Conservation (phyloP, 1,139 yeast species). For the Taphrina populina region DNA sequence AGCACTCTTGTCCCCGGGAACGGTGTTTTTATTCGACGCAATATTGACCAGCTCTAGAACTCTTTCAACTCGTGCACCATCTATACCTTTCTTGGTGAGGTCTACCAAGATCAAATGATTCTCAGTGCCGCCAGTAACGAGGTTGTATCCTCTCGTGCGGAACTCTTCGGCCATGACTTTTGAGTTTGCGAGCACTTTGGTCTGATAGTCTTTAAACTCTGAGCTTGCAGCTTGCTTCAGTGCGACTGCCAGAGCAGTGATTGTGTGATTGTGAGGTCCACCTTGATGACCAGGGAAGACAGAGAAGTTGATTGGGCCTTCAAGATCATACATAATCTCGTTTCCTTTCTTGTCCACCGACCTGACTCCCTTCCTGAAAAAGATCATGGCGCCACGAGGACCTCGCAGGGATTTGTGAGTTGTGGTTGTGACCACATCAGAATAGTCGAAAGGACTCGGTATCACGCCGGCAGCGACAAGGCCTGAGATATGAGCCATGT, state of each 20-base stretch:
- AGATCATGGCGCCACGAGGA: slow-evolving; percentile 98
- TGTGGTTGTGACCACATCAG: slow-evolving; percentile 97
- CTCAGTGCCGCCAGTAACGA: slow-evolving; percentile 94
- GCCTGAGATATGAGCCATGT: slow-evolving; percentile 93
- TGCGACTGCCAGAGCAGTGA: slow-evolving; percentile 95
- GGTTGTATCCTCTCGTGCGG: slow-evolving; percentile 66
- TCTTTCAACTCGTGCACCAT: slow-evolving; percentile 96
- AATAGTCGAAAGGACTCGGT: slow-evolving; percentile 92
- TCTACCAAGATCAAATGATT: slow-evolving; percentile 93
- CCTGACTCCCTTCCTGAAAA: slow-evolving; percentile 95
- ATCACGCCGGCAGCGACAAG: slow-evolving; percentile 93
- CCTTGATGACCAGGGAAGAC: slow-evolving; percentile 99
- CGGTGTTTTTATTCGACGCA: slow-evolving; percentile 94
- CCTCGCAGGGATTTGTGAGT: slow-evolving; percentile 98
- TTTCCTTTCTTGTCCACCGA: slow-evolving; percentile 88
- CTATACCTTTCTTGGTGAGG: slow-evolving; percentile 75
- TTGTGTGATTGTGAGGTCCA: slow-evolving; percentile 99
- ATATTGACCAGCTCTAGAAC: slow-evolving; percentile 93
- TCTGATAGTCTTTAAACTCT: slow-evolving; percentile 87
- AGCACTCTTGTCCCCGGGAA: slow-evolving; percentile 98
- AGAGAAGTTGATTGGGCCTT: slow-evolving; percentile 91
- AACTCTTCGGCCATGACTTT: slow-evolving; percentile 76
- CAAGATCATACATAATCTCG: slow-evolving; percentile 84
- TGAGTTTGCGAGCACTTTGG: slow-evolving; percentile 84
- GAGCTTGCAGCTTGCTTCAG: slow-evolving; percentile 90